Evolutionary conservation across 345 rosid species (phyloP).

Genomic region (Aethionema arabicum): DNA sequence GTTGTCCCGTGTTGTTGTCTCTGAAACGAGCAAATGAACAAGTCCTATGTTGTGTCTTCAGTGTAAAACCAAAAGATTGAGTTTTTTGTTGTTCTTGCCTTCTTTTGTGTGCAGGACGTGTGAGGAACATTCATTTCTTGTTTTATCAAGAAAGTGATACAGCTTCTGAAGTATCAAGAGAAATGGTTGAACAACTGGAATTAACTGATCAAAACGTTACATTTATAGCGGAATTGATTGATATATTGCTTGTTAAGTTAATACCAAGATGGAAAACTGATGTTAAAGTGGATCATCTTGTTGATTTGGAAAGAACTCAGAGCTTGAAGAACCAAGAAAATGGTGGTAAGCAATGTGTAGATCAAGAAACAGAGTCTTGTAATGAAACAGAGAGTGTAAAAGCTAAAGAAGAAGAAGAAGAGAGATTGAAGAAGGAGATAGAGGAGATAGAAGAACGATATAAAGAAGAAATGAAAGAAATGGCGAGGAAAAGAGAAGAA

Average conservation of each 20-base stretch:
- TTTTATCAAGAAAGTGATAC: conserved; percentile 73
- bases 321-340: not conserved
- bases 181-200: conserved; percentile 89
- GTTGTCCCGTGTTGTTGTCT: too few species aligned
- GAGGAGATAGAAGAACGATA: conserved; percentile 55
- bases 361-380: conserved; percentile 35
- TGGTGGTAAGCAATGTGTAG: conserved; percentile 23
- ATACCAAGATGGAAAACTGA: conserved; percentile 50
- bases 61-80: not conserved
- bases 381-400: not conserved
- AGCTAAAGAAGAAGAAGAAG: conserved; percentile 33
- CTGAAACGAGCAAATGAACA: too few species aligned
- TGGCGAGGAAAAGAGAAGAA: conserved; percentile 55
- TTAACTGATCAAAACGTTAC: conserved; percentile 56
- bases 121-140: conserved; percentile 70
- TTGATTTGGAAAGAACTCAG: conserved; percentile 29
- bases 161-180: conserved; percentile 65
- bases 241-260: conserved; percentile 53
- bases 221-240: conserved; percentile 75
- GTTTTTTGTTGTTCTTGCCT: not conserved
- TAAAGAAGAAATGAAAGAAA: conserved; percentile 50
- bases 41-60: not conserved
- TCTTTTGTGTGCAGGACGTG: conserved; percentile 57
- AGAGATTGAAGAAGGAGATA: conserved; percentile 48
- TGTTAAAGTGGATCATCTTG: conserved; percentile 40